Evolutionary conservation across 208 protist genomes (phyloP), one percentile per base, ranked within the genome.

Genomic region (Leishmania turanica): DNA sequence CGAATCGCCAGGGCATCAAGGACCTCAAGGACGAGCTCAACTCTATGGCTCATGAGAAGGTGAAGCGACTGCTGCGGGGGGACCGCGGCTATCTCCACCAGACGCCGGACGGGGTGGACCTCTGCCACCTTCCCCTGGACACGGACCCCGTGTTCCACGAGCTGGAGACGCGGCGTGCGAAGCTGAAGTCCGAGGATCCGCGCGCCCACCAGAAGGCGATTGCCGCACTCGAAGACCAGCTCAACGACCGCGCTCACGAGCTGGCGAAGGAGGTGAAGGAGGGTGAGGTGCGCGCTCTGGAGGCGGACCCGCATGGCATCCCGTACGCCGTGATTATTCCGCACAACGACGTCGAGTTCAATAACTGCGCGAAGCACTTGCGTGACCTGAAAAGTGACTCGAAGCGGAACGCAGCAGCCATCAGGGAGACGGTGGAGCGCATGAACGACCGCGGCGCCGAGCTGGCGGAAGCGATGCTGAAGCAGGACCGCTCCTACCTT

Each of bases 21-120:
- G 88, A 94, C 75, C 78, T 97, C 51, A 90, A 92, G 85, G 72
- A 88, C 68, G 87, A 93, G 68, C 84, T 97, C 31, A 95, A 96
- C 75, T 82, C 84, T 75, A 86, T 83, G 74, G 90, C 90, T 4
- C 87, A 89, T 78, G 90, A 89, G 76, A 90, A 89, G 77, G 91
- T 90, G 21, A 84, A 73, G 47, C 79, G 78, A 75, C 75, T 94
- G 84, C 77, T 95, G 65, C 78, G 89, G 60, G 80, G 81, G 40
- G 93, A 97, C 76, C 92, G 93, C 54, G 90, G 74, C 73, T 96
- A 93, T 80, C 84, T 97, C 13, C 88, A 96, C n/a, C 80, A 77
- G 34, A 65, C 82, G 19, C 91, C 92, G 42, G 88, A 95, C 74
- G 94, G 91, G 9, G 92, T 97, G 19, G 88, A 85, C 34, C 82